Percentiles rank a stretch among this genome's conserved stretches.
Conservation (phyloP, 129 eudicot species). For the Glebionis coronaria region DNA sequence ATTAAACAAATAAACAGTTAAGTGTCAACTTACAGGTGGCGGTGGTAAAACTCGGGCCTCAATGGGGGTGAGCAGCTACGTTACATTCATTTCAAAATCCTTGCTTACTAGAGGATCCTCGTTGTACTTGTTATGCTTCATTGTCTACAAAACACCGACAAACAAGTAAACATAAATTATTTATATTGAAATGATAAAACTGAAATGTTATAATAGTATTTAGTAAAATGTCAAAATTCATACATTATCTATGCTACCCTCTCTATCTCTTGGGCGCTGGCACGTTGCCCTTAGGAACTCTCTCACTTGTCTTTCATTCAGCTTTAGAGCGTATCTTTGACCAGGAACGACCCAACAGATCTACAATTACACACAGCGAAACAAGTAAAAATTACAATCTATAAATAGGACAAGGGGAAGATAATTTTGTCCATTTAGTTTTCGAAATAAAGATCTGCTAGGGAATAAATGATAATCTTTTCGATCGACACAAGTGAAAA, state of each 20-base stretch:
- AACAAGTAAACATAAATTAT: not conserved
- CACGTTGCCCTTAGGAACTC: slow-evolving; percentile 57
- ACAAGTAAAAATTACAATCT: not conserved
- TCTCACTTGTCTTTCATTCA: slow-evolving; percentile 63
- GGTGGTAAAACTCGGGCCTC: slow-evolving; percentile 69
- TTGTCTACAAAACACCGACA: slow-evolving; percentile 38
- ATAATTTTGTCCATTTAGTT: not conserved
- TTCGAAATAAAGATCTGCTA: not conserved
- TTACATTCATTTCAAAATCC: slow-evolving; percentile 59
- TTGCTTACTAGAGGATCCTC: slow-evolving; percentile 27
- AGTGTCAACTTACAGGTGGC: not conserved
- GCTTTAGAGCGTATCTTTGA: slow-evolving; percentile 48
- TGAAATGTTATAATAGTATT: no score
- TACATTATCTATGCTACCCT: slow-evolving; percentile 29
- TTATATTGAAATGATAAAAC: not conserved
- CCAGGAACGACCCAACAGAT: slow-evolving; percentile 44
- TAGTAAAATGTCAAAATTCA: not conserved
- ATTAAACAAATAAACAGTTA: no score
- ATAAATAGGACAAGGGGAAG: not conserved
- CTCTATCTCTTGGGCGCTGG: slow-evolving; percentile 51
- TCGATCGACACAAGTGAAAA: no score
- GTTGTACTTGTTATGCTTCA: slow-evolving; percentile 36
- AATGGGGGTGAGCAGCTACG: slow-evolving; percentile 31
- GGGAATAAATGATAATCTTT: no score
- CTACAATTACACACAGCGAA: slow-evolving; percentile 18